phyloP scores from a whole-genome alignment of 2,329 filamentous ascomycete species.

The Cercospora sp. region DNA sequence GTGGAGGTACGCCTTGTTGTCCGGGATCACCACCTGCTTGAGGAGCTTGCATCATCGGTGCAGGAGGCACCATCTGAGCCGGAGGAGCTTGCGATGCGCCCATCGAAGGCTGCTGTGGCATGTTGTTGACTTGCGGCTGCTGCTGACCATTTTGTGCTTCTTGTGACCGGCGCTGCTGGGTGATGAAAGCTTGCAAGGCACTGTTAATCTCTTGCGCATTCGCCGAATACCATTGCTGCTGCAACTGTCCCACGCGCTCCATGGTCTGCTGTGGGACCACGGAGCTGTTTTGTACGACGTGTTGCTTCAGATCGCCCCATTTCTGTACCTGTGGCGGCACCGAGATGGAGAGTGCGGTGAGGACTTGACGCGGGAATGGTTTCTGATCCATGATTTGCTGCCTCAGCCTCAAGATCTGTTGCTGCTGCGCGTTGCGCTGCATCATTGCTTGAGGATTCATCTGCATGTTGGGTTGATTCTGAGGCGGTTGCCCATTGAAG shows the following conservation, averaged over 20 bases:
- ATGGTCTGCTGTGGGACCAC: conserved; percentile 45
- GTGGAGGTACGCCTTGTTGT: conserved; percentile 22
- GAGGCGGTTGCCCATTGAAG: conserved; percentile 28
- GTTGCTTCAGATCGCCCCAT: conserved; percentile 60
- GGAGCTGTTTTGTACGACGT: conserved; percentile 51
- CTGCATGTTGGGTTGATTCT: conserved; percentile 20
- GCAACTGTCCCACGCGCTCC: conserved; percentile 41
- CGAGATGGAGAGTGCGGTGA: conserved; percentile 20
- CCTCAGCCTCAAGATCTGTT: conserved; percentile 21
- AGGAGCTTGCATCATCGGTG: conserved; percentile 24
- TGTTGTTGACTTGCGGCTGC: conserved; percentile 22
- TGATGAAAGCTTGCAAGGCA: conserved; percentile 35
- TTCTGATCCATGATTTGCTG: conserved; percentile 23
- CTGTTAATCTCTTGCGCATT: conserved; percentile 30
- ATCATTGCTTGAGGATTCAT: conserved; percentile 18
- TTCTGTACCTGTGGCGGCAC: conserved; percentile 55
- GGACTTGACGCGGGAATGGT: conserved; percentile 23
- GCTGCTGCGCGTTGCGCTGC: conserved; percentile 22
- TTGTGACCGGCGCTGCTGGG: conserved; percentile 44
- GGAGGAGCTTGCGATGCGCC: conserved; percentile 40
- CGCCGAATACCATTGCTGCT: conserved; percentile 31
- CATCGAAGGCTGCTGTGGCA: conserved; percentile 20
- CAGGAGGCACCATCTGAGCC: conserved; percentile 44
- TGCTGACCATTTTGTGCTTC: conserved; percentile 44
- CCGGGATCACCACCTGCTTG: conserved; percentile 31